phyloP scores from a whole-genome alignment of 495 filamentous ascomycete genomes.

The Lophiostoma macrostomum region DNA sequence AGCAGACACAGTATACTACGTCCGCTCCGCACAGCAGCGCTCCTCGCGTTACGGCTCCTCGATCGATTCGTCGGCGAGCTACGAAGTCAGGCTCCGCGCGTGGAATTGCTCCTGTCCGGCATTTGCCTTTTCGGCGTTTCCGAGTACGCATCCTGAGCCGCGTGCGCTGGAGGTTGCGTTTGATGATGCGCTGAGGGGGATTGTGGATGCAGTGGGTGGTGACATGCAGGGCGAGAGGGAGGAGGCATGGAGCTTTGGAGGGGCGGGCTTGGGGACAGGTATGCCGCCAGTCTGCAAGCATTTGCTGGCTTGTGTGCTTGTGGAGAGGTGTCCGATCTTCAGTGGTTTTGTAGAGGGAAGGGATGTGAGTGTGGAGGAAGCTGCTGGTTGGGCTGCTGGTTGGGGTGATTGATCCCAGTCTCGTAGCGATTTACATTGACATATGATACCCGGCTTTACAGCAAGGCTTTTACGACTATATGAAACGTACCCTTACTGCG shows the following conservation, averaged over 20 bases:
- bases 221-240: background rate
- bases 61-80: slow-evolving; percentile 44
- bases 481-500: too few relatives aligned
- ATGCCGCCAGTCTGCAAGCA: slow-evolving; percentile 78
- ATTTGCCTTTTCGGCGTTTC: slow-evolving; percentile 71
- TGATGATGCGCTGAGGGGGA: slow-evolving; percentile 6
- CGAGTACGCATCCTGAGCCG: background rate
- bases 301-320: slow-evolving; percentile 76
- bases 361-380: slow-evolving; percentile 58
- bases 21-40: slow-evolving; percentile 40
- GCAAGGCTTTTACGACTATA: too few relatives aligned
- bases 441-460: too few relatives aligned
- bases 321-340: slow-evolving; percentile 63
- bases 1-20: slow-evolving; percentile 44
- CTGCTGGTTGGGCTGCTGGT: slow-evolving; percentile 74
- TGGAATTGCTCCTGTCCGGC: slow-evolving; percentile 90
- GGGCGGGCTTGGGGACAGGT: slow-evolving; percentile 42
- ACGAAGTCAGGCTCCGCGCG: slow-evolving; percentile 68
- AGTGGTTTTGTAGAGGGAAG: slow-evolving; percentile 53
- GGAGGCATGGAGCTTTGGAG: slow-evolving; percentile 49
- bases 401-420: slow-evolving; percentile 44
- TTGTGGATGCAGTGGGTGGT: background rate
- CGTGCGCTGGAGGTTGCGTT: background rate
- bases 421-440: too few relatives aligned
- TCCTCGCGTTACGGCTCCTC: slow-evolving; percentile 24